These are phyloP conservation scores for Trichocladium uniseriatum DNA, from an alignment of 495 filamentous ascomycete genomes.

Conservation along the genomic window DNA sequence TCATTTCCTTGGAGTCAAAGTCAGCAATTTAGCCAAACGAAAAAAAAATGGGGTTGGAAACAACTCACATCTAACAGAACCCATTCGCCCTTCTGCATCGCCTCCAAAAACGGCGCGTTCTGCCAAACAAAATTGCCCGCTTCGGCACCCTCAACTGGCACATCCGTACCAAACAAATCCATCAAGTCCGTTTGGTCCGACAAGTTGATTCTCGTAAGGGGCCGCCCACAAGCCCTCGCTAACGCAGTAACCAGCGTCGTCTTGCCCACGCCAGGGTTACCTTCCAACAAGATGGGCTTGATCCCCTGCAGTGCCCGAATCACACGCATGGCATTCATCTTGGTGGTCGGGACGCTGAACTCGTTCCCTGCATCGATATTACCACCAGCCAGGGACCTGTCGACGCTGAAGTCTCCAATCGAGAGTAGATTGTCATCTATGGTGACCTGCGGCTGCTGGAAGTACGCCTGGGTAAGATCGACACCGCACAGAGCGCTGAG, in stretches of 20 bases:
- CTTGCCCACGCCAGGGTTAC: constrained; percentile 94
- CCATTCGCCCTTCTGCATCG: constrained; percentile 95
- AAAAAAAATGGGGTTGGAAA: background rate
- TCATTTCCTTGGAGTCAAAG: constrained; percentile 61
- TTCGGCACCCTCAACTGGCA: constrained; percentile 80
- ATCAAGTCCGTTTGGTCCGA: constrained; percentile 97
- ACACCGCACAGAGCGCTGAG: constrained; percentile 55
- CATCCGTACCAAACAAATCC: constrained; percentile 95
- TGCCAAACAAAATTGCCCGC: constrained; percentile 88
- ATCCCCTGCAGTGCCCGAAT: constrained; percentile 78
- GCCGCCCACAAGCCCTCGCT: constrained; percentile 64
- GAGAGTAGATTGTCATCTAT: constrained; percentile 42
- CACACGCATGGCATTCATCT: constrained; percentile 79
- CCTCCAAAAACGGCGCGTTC: constrained; percentile 87
- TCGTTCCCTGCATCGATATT: constrained; percentile 56
- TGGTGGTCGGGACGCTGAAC: constrained; percentile 81
- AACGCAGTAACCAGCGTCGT: constrained; percentile 84
- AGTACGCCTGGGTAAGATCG: constrained; percentile 57
- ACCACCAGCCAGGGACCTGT: constrained; percentile 34
- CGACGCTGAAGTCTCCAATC: constrained; percentile 67
- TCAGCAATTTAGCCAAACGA: background rate
- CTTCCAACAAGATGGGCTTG: constrained; percentile 90
- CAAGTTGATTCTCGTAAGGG: constrained; percentile 86
- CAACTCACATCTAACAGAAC: constrained; percentile 63
- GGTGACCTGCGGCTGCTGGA: constrained; percentile 36